Evolutionary conservation across 2,329 filamentous ascomycete species (phyloP).

Genomic region (Alternaria ethzedia): DNA sequence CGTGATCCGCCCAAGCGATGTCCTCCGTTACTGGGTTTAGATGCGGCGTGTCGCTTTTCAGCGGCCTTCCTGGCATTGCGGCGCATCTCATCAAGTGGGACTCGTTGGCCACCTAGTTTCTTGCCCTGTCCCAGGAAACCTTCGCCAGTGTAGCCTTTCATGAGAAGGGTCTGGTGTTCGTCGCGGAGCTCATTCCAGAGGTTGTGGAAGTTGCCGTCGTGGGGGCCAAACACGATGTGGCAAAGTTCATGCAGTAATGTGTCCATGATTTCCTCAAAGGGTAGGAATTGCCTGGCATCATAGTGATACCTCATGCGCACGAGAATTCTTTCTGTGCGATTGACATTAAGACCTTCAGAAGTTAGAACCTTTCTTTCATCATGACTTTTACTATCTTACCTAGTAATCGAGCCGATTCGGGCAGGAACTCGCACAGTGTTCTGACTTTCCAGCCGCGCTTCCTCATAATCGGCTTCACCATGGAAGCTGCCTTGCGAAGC

Average conservation of each 20-base stretch:
- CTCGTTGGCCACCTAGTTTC: conserved; percentile 67
- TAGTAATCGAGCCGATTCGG: conserved; percentile 73
- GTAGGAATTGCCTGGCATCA: conserved; percentile 78
- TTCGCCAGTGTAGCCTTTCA: conserved; percentile 89
- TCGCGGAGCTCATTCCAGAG: conserved; percentile 90
- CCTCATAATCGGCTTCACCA: conserved; percentile 95
- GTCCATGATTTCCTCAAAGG: conserved; percentile 80
- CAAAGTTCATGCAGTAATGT: conserved; percentile 93
- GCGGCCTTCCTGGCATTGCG: conserved; percentile 76
- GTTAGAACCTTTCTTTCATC: neutral
- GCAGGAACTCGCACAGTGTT: conserved; percentile 84
- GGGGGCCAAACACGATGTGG: conserved; percentile 85
- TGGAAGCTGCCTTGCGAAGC: conserved; percentile 80
- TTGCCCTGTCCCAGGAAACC: conserved; percentile 81
- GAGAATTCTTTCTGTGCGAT: conserved; percentile 78
- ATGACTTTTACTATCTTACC: conserved; percentile 54
- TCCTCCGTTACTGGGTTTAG: conserved; percentile 72
- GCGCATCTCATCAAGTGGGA: conserved; percentile 73
- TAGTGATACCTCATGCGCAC: conserved; percentile 78
- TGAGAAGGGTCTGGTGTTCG: conserved; percentile 76
- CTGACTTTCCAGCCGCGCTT: conserved; percentile 81
- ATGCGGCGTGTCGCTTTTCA: conserved; percentile 68
- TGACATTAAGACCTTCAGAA: conserved; percentile 72
- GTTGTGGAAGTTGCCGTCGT: conserved; percentile 81
- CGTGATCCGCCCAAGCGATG: conserved; percentile 73